Conservation (phyloP, 2,329 filamentous ascomycete species). For the Aspergillus brasiliensis region DNA sequence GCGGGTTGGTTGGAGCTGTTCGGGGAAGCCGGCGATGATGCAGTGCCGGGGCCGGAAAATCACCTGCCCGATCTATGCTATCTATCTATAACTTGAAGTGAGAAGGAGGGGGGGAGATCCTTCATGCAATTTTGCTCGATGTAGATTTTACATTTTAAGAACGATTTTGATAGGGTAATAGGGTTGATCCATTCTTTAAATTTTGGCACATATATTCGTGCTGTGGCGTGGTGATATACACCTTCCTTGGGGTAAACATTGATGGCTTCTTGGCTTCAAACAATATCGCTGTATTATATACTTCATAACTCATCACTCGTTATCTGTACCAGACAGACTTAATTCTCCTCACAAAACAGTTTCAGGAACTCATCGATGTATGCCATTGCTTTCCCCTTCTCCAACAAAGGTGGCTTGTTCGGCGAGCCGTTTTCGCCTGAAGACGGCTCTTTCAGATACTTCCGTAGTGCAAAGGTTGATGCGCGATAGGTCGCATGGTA, state of each 20-base stretch:
- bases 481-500: slow-evolving; percentile 49
- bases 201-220: background rate
- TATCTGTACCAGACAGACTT: slow-evolving; percentile 23
- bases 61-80: slow-evolving; percentile 11
- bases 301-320: slow-evolving; percentile 26
- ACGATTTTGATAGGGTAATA: no score
- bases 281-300: slow-evolving; percentile 17
- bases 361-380: slow-evolving; percentile 45
- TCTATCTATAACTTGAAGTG: no score
- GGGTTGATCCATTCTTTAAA: no score
- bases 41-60: slow-evolving; percentile 25
- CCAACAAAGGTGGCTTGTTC: slow-evolving; percentile 27
- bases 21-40: slow-evolving; percentile 21
- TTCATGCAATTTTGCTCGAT: no score
- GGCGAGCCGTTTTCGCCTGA: slow-evolving; percentile 5
- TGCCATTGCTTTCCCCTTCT: slow-evolving; percentile 44
- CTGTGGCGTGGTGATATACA: background rate
- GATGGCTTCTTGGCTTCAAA: background rate
- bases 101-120: no score
- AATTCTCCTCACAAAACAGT: slow-evolving; percentile 45
- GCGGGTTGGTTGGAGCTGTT: slow-evolving; percentile 5
- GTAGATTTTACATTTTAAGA: no score
- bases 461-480: slow-evolving; percentile 45
- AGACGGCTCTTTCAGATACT: slow-evolving; percentile 35
- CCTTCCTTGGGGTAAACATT: background rate